These are phyloP conservation scores for Lachancea dasiensis DNA, from an alignment of 805 yeast species.

Conservation along the genomic window DNA sequence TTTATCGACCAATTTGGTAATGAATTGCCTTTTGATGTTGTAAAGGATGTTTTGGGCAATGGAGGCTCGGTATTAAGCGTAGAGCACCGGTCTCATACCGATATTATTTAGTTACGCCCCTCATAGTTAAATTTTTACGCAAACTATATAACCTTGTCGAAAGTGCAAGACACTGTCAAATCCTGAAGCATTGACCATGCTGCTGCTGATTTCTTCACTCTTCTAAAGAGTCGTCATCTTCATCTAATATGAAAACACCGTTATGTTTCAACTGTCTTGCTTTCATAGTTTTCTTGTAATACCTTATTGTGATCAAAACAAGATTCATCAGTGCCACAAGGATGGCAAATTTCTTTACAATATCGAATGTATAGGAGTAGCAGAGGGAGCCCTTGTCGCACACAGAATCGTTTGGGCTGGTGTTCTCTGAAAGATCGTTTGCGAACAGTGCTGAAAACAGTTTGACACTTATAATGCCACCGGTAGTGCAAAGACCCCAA, in stretches of 20 bases:
- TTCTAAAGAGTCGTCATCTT: conserved; percentile 4
- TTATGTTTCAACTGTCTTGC: neutral
- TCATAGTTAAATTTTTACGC: neutral
- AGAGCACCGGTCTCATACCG: conserved; percentile 9
- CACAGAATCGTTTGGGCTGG: conserved; percentile 36
- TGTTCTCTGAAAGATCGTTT: conserved; percentile 41
- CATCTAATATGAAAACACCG: conserved; percentile 6
- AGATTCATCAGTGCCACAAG: conserved; percentile 11
- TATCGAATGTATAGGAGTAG: conserved; percentile 40
- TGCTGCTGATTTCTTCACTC: neutral
- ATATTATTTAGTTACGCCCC: conserved; percentile 3
- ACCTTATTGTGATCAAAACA: conserved; percentile 1
- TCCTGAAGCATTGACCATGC: too few relatives aligned
- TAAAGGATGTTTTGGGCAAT: conserved; percentile 22
- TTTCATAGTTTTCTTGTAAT: neutral
- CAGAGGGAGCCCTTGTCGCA: conserved; percentile 43
- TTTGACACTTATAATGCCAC: conserved; percentile 54
- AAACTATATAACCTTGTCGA: neutral
- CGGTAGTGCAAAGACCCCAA: conserved; percentile 73
- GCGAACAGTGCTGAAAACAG: conserved; percentile 53
- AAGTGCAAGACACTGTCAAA: too few relatives aligned
- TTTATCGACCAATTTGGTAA: conserved; percentile 37
- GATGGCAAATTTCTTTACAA: conserved; percentile 23
- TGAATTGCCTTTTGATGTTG: conserved; percentile 30
- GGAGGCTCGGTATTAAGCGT: conserved; percentile 21